A percentile compares a stretch with the other conserved stretches of the same genome.
Evolutionary conservation across 139 green algal genomes (phyloP).

Genomic region (Chlorella sp.): DNA sequence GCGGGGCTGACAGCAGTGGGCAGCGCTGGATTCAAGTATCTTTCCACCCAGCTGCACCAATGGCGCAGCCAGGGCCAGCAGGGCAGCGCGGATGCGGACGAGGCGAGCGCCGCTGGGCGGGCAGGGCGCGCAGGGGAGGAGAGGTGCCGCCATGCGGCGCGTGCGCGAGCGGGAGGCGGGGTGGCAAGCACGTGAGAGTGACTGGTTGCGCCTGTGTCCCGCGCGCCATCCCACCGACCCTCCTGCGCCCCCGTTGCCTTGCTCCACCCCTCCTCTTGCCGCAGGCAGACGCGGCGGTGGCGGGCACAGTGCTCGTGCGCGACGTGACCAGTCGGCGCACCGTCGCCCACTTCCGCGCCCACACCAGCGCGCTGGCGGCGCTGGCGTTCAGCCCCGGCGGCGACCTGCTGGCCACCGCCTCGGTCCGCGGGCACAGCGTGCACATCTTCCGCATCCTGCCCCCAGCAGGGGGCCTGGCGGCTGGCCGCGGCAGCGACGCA

Average conservation of each 20-base stretch:
- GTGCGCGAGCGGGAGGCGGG: no score
- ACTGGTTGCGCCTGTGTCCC: no score
- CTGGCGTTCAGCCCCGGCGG: constrained; percentile 60
- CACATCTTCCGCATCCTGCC: constrained; percentile 47
- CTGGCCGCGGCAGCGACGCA: not conserved
- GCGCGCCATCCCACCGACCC: no score
- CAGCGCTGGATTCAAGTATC: constrained; percentile 17
- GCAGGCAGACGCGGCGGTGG: constrained; percentile 26
- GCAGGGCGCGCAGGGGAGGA: no score
- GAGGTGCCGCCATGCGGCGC: no score
- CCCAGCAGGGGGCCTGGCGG: not conserved
- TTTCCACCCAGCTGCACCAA: constrained; percentile 19
- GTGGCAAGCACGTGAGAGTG: no score
- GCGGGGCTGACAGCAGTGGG: constrained; percentile 20
- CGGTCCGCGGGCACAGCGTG: constrained; percentile 56
- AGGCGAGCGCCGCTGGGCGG: no score
- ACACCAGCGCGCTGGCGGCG: constrained; percentile 44
- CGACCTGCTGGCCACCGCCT: constrained; percentile 63
- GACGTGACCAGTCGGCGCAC: constrained; percentile 48
- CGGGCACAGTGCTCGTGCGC: constrained; percentile 57
- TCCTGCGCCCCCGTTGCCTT: no score
- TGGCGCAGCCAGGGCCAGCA: constrained; percentile 13
- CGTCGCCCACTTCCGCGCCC: constrained; percentile 62
- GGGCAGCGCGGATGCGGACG: constrained; percentile 7
- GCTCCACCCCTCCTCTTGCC: not conserved